Percentiles rank a stretch among this genome's conserved stretches.
phyloP scores from a whole-genome alignment of 345 rosid genomes.

The Citrus inodora region DNA sequence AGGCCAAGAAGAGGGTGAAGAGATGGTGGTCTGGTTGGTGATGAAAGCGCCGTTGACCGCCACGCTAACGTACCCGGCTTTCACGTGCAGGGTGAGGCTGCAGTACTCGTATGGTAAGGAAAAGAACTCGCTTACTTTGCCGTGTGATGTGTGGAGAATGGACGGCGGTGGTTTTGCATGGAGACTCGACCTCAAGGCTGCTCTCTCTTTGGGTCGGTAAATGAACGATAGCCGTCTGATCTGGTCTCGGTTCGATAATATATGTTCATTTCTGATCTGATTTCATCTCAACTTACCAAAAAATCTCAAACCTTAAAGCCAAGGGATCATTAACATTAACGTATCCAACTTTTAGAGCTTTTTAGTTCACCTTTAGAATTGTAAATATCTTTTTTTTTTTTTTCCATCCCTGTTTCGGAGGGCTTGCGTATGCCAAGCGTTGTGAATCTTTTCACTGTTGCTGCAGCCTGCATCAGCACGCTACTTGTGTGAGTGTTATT shows the following conservation, averaged over 20 bases:
- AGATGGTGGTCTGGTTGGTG: slow-evolving; percentile 55
- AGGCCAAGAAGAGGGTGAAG: slow-evolving; percentile 25
- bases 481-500: not conserved
- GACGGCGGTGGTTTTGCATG: slow-evolving; percentile 77
- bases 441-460: not conserved
- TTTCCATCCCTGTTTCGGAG: too few species aligned
- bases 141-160: slow-evolving; percentile 89
- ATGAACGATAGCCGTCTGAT: not conserved
- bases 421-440: not conserved
- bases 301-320: not conserved
- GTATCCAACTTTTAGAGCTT: not conserved
- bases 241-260: not conserved
- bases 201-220: slow-evolving; percentile 56
- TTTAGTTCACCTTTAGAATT: not conserved
- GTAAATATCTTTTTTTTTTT: not conserved
- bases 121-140: slow-evolving; percentile 53
- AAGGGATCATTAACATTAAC: slow-evolving; percentile 1
- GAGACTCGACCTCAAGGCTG: slow-evolving; percentile 80
- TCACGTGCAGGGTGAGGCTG: slow-evolving; percentile 70
- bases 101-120: slow-evolving; percentile 55
- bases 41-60: slow-evolving; percentile 44
- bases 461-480: not conserved
- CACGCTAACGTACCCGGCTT: slow-evolving; percentile 39
- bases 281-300: not conserved
- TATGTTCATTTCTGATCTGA: not conserved